phyloP scores from a whole-genome alignment of 139 green algal genomes.

The Yamagishiella unicocca region DNA sequence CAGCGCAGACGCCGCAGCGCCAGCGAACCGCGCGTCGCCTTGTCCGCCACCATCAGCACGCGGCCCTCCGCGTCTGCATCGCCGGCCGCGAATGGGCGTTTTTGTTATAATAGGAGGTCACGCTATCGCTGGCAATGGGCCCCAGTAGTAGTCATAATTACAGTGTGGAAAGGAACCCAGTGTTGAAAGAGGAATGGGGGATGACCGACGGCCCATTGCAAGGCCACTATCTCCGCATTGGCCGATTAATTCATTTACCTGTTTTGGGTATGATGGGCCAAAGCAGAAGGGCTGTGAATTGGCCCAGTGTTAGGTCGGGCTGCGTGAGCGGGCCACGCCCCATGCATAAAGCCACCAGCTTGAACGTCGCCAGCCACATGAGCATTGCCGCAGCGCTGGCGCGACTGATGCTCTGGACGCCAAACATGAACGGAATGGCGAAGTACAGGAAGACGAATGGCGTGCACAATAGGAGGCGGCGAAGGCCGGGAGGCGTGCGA shows the following conservation, averaged over 20 bases:
- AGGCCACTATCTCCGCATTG: too few species aligned
- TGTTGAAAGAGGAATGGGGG: too few species aligned
- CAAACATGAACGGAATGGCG: neutral
- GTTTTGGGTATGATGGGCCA: constrained; percentile 44
- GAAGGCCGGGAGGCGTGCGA: neutral
- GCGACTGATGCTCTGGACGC: constrained; percentile 23
- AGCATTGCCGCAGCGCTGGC: constrained; percentile 45
- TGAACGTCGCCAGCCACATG: constrained; percentile 51
- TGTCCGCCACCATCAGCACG: neutral
- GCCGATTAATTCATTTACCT: constrained; percentile 31
- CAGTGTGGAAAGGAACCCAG: too few species aligned
- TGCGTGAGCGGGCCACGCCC: constrained; percentile 39
- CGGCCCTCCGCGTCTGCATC: constrained; percentile 20
- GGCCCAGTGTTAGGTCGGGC: constrained; percentile 31
- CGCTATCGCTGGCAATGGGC: too few species aligned
- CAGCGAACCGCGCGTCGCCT: neutral
- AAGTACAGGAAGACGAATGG: neutral
- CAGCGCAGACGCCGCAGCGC: constrained; percentile 15
- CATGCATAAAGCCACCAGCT: constrained; percentile 29
- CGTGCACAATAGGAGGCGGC: neutral
- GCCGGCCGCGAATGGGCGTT: too few species aligned
- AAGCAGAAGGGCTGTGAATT: constrained; percentile 47
- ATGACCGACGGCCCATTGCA: too few species aligned
- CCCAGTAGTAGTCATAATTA: too few species aligned
- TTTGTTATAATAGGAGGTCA: too few species aligned